These are phyloP conservation scores for Cladophialophora psammophila DNA, from an alignment of 2,329 filamentous ascomycete species.

Conservation along the genomic window DNA sequence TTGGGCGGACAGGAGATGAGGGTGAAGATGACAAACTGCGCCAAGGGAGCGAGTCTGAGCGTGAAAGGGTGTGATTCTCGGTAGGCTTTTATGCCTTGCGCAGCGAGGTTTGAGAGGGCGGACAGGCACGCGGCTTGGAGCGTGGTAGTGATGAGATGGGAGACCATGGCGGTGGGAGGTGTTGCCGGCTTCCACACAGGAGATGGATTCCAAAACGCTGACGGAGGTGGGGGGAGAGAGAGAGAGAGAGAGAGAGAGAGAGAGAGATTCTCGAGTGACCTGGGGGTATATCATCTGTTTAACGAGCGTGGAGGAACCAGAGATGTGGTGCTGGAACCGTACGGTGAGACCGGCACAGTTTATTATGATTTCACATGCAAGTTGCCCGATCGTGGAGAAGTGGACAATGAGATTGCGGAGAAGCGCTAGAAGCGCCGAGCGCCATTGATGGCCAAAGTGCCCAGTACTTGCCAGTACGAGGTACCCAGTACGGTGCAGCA, in stretches of 20 bases:
- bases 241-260: no score
- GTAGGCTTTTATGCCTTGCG: slow-evolving; percentile 73
- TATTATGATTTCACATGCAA: slow-evolving; percentile 7
- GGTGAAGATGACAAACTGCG: slow-evolving; percentile 80
- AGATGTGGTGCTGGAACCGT: no score
- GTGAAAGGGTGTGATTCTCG: slow-evolving; percentile 41
- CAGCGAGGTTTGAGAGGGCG: slow-evolving; percentile 74
- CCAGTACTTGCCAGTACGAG: not conserved
- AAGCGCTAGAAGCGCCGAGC: not conserved
- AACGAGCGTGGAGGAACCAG: not conserved
- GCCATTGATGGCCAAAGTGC: no score
- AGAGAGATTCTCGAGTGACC: not conserved
- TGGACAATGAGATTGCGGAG: not conserved
- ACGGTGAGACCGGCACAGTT: not conserved
- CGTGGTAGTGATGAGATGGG: slow-evolving; percentile 63
- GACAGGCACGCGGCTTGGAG: slow-evolving; percentile 72
- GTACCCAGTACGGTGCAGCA: not conserved
- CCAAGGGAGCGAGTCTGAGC: slow-evolving; percentile 71
- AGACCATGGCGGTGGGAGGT: slow-evolving; percentile 32
- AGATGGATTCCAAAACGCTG: not conserved
- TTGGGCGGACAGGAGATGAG: slow-evolving; percentile 80
- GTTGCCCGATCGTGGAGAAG: not conserved
- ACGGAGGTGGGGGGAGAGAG: not conserved
- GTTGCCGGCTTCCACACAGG: not conserved
- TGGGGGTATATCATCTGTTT: not conserved